Conservation (phyloP, 495 filamentous ascomycete genomes). For the Neurospora sp. region DNA sequence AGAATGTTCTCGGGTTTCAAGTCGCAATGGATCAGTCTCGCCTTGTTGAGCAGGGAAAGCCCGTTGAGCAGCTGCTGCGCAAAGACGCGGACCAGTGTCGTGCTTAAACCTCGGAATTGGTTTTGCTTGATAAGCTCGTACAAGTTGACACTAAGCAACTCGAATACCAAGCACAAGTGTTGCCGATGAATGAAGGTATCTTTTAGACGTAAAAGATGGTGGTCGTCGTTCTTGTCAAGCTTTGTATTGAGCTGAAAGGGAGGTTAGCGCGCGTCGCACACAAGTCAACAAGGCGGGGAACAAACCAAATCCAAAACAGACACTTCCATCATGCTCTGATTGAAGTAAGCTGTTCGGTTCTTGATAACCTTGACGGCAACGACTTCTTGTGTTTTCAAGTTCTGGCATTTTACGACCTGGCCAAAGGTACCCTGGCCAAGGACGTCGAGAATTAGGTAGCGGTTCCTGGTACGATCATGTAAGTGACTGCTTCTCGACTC, state of each 20-base stretch:
- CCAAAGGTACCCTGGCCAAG: slow-evolving; percentile 97
- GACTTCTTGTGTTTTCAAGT: slow-evolving; percentile 94
- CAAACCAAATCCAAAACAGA: slow-evolving; percentile 92
- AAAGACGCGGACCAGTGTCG: slow-evolving; percentile 94
- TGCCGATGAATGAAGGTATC: slow-evolving; percentile 98
- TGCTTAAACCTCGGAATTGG: slow-evolving; percentile 95
- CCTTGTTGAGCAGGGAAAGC: slow-evolving; percentile 87
- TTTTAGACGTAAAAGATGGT: slow-evolving; percentile 89
- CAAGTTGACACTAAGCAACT: slow-evolving; percentile 92
- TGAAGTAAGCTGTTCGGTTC: slow-evolving; percentile 98
- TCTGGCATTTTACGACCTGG: slow-evolving; percentile 99
- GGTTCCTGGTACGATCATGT: slow-evolving; percentile 54
- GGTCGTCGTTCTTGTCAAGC: slow-evolving; percentile 98
- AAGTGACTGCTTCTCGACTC: not conserved
- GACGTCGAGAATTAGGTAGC: slow-evolving; percentile 96
- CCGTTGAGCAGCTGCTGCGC: slow-evolving; percentile 94
- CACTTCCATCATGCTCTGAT: slow-evolving; percentile 99
- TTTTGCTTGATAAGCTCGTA: slow-evolving; percentile 99
- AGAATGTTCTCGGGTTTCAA: slow-evolving; percentile 98
- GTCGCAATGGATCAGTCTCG: slow-evolving; percentile 95
- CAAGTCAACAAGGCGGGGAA: not conserved
- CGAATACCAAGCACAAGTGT: slow-evolving; percentile 95
- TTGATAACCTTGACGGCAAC: slow-evolving; percentile 99
- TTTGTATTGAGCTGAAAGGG: slow-evolving; percentile 77
- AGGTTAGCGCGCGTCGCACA: slow-evolving; percentile 1